Percentiles rank a stretch among this genome's conserved stretches.
Conservation (phyloP, 495 filamentous ascomycete genomes). For the Lasiosphaeria ovina region DNA sequence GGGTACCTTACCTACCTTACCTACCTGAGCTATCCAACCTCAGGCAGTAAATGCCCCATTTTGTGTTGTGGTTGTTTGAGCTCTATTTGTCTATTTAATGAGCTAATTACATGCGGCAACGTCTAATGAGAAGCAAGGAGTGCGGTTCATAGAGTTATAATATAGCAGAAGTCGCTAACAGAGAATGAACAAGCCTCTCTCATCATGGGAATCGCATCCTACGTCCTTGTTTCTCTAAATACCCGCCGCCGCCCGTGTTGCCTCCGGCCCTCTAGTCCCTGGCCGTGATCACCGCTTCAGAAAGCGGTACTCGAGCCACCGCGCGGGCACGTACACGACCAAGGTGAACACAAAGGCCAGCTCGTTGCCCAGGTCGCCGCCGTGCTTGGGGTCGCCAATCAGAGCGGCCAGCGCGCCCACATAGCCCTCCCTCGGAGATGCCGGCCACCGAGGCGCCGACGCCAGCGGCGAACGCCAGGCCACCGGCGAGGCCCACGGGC, state of each 20-base stretch:
- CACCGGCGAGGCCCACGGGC: conserved; percentile 25
- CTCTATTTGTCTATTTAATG: no score
- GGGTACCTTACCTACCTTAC: conserved; percentile 14
- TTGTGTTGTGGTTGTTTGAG: no score
- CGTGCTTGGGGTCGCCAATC: conserved; percentile 39
- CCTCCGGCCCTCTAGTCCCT: neutral
- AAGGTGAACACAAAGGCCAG: conserved; percentile 50
- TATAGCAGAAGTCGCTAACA: no score
- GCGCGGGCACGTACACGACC: conserved; percentile 31
- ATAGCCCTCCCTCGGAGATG: conserved; percentile 53
- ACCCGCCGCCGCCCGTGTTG: no score
- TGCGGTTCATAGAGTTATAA: no score
- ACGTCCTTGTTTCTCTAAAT: no score
- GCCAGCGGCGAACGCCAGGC: conserved; percentile 42
- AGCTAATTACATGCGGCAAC: no score
- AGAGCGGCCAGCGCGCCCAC: conserved; percentile 48
- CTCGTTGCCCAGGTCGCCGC: conserved; percentile 59
- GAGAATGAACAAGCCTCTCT: no score
- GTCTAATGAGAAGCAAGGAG: no score
- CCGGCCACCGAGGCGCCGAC: conserved; percentile 43
- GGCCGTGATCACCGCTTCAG: conserved; percentile 6
- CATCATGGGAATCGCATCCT: no score
- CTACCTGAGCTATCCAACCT: no score
- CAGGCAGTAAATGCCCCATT: no score
- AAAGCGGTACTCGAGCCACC: conserved; percentile 25